Percentiles rank a stretch among this genome's conserved stretches.
phyloP scores from a whole-genome alignment of 2,329 filamentous ascomycete genomes.

The Mycosphaerella sp. region DNA sequence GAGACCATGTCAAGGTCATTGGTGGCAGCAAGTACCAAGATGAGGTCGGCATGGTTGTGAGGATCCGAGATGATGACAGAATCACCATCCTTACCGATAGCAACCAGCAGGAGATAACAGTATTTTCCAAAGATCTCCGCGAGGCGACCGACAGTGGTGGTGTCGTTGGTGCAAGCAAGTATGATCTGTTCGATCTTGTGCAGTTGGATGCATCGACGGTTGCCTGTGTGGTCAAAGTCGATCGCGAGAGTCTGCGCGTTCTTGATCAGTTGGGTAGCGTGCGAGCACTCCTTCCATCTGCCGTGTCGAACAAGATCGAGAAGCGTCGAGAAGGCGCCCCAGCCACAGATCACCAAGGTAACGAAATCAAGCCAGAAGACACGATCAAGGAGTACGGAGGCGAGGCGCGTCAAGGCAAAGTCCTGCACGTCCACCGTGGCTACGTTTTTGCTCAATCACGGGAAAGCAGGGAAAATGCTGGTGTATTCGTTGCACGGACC shows the following conservation, averaged over 20 bases:
- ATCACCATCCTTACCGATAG: conserved; percentile 92
- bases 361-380: conserved; percentile 86
- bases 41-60: conserved; percentile 94
- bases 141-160: conserved; percentile 90
- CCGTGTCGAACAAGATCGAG: conserved; percentile 83
- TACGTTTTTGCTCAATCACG: conserved; percentile 86
- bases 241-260: conserved; percentile 83
- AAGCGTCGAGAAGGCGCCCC: conserved; percentile 70
- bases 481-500: conserved; percentile 82
- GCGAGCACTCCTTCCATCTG: conserved; percentile 78
- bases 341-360: conserved; percentile 85
- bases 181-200: conserved; percentile 85
- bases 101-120: conserved; percentile 86
- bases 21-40: conserved; percentile 90
- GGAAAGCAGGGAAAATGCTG: conserved; percentile 74
- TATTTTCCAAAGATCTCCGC: conserved; percentile 94
- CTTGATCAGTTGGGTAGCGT: conserved; percentile 84
- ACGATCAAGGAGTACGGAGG: conserved; percentile 86
- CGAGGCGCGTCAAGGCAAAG: conserved; percentile 77
- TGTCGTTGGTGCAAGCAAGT: conserved; percentile 77
- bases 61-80: conserved; percentile 85
- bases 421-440: conserved; percentile 90
- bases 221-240: conserved; percentile 88
- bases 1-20: conserved; percentile 98
- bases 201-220: conserved; percentile 91